phyloP scores from a whole-genome alignment of 2,329 filamentous ascomycete genomes.

The Colletotrichum zoysiae region DNA sequence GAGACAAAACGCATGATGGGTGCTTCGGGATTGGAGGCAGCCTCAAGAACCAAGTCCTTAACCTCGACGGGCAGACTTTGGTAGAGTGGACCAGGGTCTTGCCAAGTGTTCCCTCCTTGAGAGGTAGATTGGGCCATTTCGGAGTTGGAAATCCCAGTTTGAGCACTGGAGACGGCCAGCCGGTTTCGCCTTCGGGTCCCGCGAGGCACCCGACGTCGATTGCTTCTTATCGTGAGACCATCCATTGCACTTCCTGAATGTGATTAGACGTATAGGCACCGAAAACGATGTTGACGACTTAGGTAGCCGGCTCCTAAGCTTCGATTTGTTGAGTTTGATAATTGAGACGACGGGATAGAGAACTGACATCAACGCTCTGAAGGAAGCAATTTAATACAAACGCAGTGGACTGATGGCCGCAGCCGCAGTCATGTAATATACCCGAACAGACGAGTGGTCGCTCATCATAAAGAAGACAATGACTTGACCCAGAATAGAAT shows the following conservation, averaged over 20 bases:
- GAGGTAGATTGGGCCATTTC: too few species aligned
- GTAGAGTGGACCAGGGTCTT: not conserved
- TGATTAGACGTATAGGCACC: too few species aligned
- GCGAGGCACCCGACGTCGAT: not conserved
- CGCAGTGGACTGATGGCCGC: not conserved
- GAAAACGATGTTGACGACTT: not conserved
- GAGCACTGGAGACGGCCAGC: too few species aligned
- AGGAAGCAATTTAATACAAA: rapidly evolving
- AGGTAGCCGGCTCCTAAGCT: not conserved
- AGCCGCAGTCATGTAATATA: not conserved
- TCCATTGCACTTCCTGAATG: not conserved
- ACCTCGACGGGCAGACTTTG: not conserved
- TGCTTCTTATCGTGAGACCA: not conserved
- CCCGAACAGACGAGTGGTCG: not conserved
- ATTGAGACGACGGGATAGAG: not conserved
- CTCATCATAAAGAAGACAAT: not conserved
- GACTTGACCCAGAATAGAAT: not conserved
- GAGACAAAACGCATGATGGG: slow-evolving; percentile 22
- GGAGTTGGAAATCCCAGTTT: too few species aligned
- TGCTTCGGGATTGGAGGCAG: not conserved
- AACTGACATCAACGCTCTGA: not conserved
- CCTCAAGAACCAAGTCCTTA: not conserved
- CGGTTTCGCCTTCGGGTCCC: too few species aligned
- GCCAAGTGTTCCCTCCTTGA: not conserved
- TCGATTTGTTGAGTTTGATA: not conserved